Conservation (phyloP, 2,329 filamentous ascomycete species). For the Beauveria brongniartii region DNA sequence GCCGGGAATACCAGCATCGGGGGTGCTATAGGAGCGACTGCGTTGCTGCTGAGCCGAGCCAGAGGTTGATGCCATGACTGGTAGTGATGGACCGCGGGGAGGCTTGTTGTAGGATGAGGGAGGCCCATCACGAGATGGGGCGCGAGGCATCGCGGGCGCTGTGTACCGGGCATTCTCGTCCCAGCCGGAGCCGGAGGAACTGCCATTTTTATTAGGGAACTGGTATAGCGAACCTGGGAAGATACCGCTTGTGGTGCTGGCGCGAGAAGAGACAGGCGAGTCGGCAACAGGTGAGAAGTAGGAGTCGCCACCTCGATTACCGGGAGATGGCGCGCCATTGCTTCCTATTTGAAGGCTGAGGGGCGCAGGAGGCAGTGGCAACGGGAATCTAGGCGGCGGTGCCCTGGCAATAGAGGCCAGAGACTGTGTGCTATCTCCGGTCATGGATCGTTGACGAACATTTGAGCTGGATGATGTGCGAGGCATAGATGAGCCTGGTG, state of each 20-base stretch:
- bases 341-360: constrained; percentile 62
- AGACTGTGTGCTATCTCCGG: constrained; percentile 58
- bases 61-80: constrained; percentile 55
- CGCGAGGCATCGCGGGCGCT: constrained; percentile 76
- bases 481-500: constrained; percentile 20
- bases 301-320: constrained; percentile 60
- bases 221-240: constrained; percentile 51
- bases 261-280: constrained; percentile 66
- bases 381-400: constrained; percentile 64
- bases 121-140: constrained; percentile 68
- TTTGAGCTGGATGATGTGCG: constrained; percentile 59
- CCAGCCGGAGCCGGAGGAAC: constrained; percentile 59
- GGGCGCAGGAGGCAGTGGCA: constrained; percentile 46
- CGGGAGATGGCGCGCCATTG: constrained; percentile 47
- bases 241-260: constrained; percentile 67
- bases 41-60: constrained; percentile 58
- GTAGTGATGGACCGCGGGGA: constrained; percentile 70
- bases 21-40: constrained; percentile 87
- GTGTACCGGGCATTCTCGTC: constrained; percentile 78
- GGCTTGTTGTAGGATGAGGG: constrained; percentile 60
- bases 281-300: constrained; percentile 89
- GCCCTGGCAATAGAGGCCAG: constrained; percentile 48
- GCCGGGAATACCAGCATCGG: constrained; percentile 74
- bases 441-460: constrained; percentile 67
- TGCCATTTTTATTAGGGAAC: constrained; percentile 59